These are phyloP conservation scores for Acanthamoeba sp. DNA, from an alignment of 208 protist species.

Conservation along the genomic window DNA sequence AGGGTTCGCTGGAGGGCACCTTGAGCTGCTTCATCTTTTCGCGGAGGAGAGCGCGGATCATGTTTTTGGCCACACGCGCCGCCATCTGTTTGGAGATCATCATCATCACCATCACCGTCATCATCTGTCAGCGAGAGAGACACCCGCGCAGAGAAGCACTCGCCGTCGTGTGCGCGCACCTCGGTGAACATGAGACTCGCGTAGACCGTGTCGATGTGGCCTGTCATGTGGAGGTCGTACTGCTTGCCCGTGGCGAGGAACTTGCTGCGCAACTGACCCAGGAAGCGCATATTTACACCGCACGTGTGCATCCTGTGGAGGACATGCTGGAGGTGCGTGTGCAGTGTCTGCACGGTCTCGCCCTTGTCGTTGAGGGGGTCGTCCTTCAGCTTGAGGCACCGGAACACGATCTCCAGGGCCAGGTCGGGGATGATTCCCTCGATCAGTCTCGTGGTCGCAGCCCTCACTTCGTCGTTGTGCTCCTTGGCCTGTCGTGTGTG, in stretches of 20 bases:
- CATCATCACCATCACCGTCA: neutral
- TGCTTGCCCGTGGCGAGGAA: slow-evolving; percentile 14
- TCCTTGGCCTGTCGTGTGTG: slow-evolving; percentile 47
- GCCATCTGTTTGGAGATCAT: slow-evolving; percentile 53
- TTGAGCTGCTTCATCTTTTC: slow-evolving; percentile 75
- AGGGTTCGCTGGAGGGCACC: slow-evolving; percentile 63
- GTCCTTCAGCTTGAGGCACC: slow-evolving; percentile 54
- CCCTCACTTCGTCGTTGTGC: slow-evolving; percentile 61
- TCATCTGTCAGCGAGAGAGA: neutral
- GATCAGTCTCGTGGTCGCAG: slow-evolving; percentile 37
- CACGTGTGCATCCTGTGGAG: too few relatives aligned
- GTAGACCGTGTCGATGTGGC: slow-evolving; percentile 42
- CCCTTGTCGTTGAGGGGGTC: slow-evolving; percentile 21
- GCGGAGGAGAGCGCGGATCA: slow-evolving; percentile 26
- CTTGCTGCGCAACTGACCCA: neutral
- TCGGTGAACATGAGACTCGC: slow-evolving; percentile 41
- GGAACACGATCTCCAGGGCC: slow-evolving; percentile 59
- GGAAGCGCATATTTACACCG: too few relatives aligned
- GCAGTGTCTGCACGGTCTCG: neutral
- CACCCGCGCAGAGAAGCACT: too few relatives aligned
- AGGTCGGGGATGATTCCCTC: slow-evolving; percentile 57
- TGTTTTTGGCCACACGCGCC: slow-evolving; percentile 65
- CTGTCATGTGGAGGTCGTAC: slow-evolving; percentile 10
- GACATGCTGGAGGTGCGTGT: neutral
- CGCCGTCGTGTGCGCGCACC: too few relatives aligned